Conservation (phyloP, 2,329 filamentous ascomycete species). For the Didymella exigua region DNA sequence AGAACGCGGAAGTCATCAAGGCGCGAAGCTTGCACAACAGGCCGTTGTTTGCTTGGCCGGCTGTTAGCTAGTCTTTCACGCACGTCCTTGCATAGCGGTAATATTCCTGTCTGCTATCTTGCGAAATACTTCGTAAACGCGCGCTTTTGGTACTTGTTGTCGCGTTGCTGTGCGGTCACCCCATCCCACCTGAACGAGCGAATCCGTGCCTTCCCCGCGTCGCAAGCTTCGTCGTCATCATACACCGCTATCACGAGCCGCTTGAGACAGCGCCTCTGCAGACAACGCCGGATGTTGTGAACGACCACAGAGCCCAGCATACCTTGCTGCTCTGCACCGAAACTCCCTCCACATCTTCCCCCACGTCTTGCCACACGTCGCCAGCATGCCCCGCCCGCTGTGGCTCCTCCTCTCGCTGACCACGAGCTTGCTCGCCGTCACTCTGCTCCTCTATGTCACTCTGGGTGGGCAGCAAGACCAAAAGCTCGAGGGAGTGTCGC, state of each 20-base stretch:
- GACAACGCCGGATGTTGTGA: conserved; percentile 16
- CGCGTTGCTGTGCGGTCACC: conserved; percentile 12
- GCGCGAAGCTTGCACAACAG: conserved; percentile 10
- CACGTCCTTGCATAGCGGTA: conserved; percentile 15
- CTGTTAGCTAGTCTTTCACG: conserved; percentile 4
- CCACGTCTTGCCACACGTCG: conserved; percentile 9
- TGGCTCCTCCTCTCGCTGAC: conserved; percentile 50
- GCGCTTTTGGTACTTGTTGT: background rate
- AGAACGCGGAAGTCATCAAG: conserved; percentile 5
- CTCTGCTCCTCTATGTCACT: conserved; percentile 52
- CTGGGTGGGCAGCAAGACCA: conserved; percentile 31
- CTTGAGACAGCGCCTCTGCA: conserved; percentile 6
- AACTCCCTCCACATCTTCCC: conserved; percentile 1
- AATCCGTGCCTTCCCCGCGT: conserved; percentile 14
- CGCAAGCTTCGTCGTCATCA: conserved; percentile 15
- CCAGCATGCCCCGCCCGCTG: conserved; percentile 44
- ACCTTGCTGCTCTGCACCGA: conserved; percentile 28
- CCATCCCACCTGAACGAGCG: background rate
- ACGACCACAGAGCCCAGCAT: conserved; percentile 22
- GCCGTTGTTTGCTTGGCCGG: conserved; percentile 15
- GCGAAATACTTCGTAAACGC: background rate
- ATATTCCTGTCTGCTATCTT: background rate
- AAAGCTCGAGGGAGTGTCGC: conserved; percentile 20
- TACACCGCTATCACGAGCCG: conserved; percentile 16
- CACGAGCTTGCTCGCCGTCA: conserved; percentile 51